Percentiles rank a stretch among this genome's conserved stretches.
These are phyloP conservation scores for Epichloe coenophiala DNA, from an alignment of 2,329 filamentous ascomycete species.

Conservation along the genomic window DNA sequence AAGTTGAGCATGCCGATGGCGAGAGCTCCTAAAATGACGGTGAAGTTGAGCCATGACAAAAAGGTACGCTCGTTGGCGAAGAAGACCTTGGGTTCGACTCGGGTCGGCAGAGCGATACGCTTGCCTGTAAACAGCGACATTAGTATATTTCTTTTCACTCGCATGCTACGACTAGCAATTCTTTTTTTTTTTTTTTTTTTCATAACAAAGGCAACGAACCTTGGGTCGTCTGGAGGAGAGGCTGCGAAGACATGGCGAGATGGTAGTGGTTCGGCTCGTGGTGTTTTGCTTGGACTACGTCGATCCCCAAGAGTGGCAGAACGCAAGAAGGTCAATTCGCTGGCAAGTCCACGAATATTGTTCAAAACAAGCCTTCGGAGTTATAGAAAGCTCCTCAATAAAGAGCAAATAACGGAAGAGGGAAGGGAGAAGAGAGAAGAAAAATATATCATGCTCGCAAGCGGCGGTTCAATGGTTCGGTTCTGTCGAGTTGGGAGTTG, in stretches of 20 bases:
- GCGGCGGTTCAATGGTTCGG: neutral
- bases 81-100: slow-evolving; percentile 98
- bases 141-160: slow-evolving; percentile 1
- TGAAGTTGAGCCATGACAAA: slow-evolving; percentile 99
- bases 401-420: no score
- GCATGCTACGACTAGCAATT: neutral
- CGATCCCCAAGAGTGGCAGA: neutral
- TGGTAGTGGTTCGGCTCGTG: neutral
- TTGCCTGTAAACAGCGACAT: slow-evolving; percentile 52
- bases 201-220: slow-evolving; percentile 38
- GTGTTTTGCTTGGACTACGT: neutral
- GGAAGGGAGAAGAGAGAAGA: neutral
- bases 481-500: neutral
- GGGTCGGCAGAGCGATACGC: slow-evolving; percentile 92
- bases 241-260: slow-evolving; percentile 81
- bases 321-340: neutral
- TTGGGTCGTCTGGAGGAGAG: slow-evolving; percentile 84
- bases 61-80: slow-evolving; percentile 99
- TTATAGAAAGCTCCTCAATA: no score
- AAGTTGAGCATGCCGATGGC: slow-evolving; percentile 98
- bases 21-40: slow-evolving; percentile 90
- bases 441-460: neutral
- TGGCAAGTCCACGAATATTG: neutral
- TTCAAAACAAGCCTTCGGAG: no score
- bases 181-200: neutral